Evolutionary conservation across 78 protist genomes (phyloP).

Genomic region (Tieghemostelium lacteum): DNA sequence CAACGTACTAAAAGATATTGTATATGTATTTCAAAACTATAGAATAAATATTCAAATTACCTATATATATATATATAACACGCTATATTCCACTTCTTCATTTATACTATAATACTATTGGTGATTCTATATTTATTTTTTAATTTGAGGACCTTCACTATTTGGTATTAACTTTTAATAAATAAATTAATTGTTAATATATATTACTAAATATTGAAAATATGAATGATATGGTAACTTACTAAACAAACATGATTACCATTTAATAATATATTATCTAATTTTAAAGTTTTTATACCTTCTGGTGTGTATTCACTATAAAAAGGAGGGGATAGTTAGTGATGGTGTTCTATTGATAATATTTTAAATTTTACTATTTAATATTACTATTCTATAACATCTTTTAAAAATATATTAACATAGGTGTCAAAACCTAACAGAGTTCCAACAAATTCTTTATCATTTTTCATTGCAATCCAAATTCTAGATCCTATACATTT

Average conservation of each 20-base stretch:
- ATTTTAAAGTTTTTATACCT: conserved; percentile 83
- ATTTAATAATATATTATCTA: conserved; percentile 91
- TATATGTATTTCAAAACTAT: conserved; percentile 55
- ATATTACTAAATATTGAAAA: not conserved
- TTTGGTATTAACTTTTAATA: conserved; percentile 64
- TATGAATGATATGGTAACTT: not conserved
- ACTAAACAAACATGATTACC: conserved; percentile 95
- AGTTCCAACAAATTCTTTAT: conserved; percentile 90
- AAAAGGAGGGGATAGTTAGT: not conserved
- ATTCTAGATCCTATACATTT: conserved; percentile 88
- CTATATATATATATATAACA: not conserved
- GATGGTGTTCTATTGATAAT: not conserved
- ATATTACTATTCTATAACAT: conserved; percentile 86
- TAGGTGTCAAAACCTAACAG: conserved; percentile 91
- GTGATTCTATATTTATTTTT: conserved; percentile 11
- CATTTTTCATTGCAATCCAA: conserved; percentile 86
- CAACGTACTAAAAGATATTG: conserved; percentile 77
- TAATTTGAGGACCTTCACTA: conserved; percentile 61
- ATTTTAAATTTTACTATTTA: not conserved
- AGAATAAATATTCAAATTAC: not conserved
- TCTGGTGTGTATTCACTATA: conserved; percentile 91
- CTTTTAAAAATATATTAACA: conserved; percentile 90
- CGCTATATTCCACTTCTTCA: not conserved
- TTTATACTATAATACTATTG: not conserved
- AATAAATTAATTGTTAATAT: not conserved